Conservation (phyloP, 805 yeast genomes). For the Starmera caribaea region DNA sequence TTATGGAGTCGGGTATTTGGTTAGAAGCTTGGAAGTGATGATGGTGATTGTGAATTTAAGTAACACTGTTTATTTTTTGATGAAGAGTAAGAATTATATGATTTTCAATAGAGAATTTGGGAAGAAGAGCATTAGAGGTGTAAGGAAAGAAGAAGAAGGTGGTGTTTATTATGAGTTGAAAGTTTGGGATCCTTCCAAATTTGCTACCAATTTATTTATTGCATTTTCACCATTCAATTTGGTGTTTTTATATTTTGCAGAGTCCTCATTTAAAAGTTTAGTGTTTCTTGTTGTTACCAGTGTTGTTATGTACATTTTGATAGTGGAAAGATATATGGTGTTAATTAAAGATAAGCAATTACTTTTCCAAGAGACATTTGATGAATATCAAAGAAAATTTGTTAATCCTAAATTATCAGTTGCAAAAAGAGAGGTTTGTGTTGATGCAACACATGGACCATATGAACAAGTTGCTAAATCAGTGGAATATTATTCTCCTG, state of each 20-base stretch:
- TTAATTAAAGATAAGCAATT: conserved; percentile 50
- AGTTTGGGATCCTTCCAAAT: conserved; percentile 62
- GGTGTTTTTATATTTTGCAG: conserved; percentile 28
- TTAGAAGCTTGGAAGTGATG: conserved; percentile 3
- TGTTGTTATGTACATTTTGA: conserved; percentile 26
- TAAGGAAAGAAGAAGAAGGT: conserved; percentile 3
- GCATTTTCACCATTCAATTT: conserved; percentile 52
- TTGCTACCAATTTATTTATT: conserved; percentile 39
- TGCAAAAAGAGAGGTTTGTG: conserved; percentile 45
- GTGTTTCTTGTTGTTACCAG: conserved; percentile 28
- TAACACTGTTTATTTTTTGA: conserved; percentile 12
- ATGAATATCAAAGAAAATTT: conserved; percentile 54
- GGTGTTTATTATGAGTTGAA: conserved; percentile 42
- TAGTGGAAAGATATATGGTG: conserved; percentile 34
- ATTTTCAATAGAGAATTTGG: conserved; percentile 15
- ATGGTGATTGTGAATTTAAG: conserved; percentile 11
- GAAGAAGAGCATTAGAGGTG: background rate
- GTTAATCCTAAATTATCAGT: conserved; percentile 48
- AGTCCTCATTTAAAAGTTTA: conserved; percentile 27
- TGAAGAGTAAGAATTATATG: conserved; percentile 16
- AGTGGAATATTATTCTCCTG: conserved; percentile 22
- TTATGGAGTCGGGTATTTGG: conserved; percentile 1
- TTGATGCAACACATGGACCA: conserved; percentile 43
- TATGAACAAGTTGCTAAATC: conserved; percentile 8
- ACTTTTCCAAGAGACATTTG: conserved; percentile 47